phyloP scores from a whole-genome alignment of 306 rosid species.

The Casuarina cunninghamiana region DNA sequence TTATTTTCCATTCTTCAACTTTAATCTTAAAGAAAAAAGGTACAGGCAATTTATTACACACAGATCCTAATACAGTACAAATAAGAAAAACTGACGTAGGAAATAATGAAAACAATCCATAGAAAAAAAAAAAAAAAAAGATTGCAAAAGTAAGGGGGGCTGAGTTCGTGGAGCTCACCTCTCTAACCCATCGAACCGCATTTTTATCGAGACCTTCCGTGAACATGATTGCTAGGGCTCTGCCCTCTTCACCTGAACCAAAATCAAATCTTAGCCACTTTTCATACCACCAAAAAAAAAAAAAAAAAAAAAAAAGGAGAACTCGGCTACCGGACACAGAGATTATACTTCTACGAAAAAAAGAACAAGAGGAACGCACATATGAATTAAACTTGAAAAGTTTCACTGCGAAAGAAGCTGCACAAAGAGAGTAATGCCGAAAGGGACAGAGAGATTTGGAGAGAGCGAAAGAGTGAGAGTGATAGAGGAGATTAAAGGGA shows the following conservation, averaged over 20 bases:
- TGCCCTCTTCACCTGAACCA: slow-evolving; percentile 33
- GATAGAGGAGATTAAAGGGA: slow-evolving; percentile 12
- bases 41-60: not conserved
- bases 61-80: slow-evolving; percentile 24
- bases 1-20: not conserved
- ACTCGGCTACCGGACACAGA: not conserved
- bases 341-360: not conserved
- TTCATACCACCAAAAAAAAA: not conserved
- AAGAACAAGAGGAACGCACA: slow-evolving; percentile 18
- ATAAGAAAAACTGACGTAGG: not conserved
- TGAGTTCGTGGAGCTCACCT: slow-evolving; percentile 46
- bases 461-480: slow-evolving; percentile 13
- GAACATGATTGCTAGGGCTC: slow-evolving; percentile 49
- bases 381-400: slow-evolving; percentile 25
- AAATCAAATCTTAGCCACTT: slow-evolving; percentile 20
- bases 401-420: slow-evolving; percentile 15
- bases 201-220: slow-evolving; percentile 86
- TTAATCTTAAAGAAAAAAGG: not conserved
- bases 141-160: not conserved
- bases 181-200: slow-evolving; percentile 87
- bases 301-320: slow-evolving; percentile 6
- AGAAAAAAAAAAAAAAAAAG: not conserved
- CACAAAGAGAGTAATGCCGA: slow-evolving; percentile 19
- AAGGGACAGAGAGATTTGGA: slow-evolving; percentile 22
- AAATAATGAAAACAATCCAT: not conserved